These are phyloP conservation scores for Blastomyces gilchristii DNA, from an alignment of 2,329 filamentous ascomycete genomes.

Conservation along the genomic window DNA sequence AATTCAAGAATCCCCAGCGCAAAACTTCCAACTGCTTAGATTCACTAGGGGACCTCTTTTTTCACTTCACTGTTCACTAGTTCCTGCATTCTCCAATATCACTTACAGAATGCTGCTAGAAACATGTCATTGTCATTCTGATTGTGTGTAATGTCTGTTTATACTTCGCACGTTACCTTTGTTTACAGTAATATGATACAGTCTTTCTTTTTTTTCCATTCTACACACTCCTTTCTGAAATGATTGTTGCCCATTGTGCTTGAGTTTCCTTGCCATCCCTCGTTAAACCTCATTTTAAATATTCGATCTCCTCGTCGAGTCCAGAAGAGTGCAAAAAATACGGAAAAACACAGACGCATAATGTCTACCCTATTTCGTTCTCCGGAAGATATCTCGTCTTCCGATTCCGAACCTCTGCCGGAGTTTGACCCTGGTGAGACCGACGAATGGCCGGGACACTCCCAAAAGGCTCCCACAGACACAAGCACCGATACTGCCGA, in stretches of 20 bases:
- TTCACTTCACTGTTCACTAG: not conserved
- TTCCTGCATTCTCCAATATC: not conserved
- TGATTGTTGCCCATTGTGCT: not conserved
- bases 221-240: conserved; percentile 3
- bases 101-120: not conserved
- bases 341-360: not conserved
- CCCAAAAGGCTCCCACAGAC: not conserved
- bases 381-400: conserved; percentile 30
- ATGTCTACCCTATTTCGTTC: conserved; percentile 35
- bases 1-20: not conserved
- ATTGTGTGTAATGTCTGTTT: not conserved
- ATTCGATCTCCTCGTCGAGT: not conserved
- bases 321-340: not conserved
- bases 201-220: not conserved
- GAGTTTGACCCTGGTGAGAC: conserved; percentile 19
- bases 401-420: conserved; percentile 25
- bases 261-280: not conserved
- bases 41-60: not conserved
- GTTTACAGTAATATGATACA: conserved; percentile 1
- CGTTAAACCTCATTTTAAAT: not conserved
- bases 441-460: conserved; percentile 2
- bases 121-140: not conserved
- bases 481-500: not conserved
- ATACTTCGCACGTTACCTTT: not conserved
- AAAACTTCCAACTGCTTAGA: not conserved